Evolutionary conservation across 257 asterid genomes (phyloP).

Genomic region (Jaltomata sinuosa): DNA sequence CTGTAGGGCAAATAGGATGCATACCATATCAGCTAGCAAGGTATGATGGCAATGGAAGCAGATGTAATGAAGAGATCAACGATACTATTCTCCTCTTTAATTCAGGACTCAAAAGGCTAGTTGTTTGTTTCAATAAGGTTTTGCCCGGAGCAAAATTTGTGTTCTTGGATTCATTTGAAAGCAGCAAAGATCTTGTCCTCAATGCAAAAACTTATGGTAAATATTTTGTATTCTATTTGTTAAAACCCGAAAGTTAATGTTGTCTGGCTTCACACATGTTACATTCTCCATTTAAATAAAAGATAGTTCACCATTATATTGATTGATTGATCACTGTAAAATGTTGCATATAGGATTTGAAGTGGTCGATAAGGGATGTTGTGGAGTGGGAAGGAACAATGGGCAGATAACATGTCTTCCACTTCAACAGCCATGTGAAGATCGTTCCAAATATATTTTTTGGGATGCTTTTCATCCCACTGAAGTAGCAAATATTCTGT

Average conservation of each 20-base stretch:
- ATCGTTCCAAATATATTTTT: conserved; percentile 50
- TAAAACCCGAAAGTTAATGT: too few relatives aligned
- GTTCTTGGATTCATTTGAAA: conserved; percentile 54
- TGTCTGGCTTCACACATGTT: too few relatives aligned
- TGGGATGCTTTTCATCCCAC: conserved; percentile 98
- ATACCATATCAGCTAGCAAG: conserved; percentile 80
- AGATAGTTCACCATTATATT: too few relatives aligned
- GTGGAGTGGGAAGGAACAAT: conserved; percentile 86
- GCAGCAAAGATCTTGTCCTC: conserved; percentile 49
- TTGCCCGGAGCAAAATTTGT: conserved; percentile 68
- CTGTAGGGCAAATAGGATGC: conserved; percentile 77
- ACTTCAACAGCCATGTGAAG: conserved; percentile 54
- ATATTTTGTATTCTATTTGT: background rate
- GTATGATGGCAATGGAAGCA: conserved; percentile 52
- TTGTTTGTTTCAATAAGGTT: conserved; percentile 48
- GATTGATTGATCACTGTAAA: background rate
- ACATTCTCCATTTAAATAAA: too few relatives aligned
- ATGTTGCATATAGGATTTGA: conserved; percentile 47
- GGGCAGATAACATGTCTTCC: conserved; percentile 92
- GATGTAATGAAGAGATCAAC: conserved; percentile 85
- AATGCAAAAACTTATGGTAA: conserved; percentile 70
- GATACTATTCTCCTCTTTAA: conserved; percentile 61
- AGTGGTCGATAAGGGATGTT: conserved; percentile 74
- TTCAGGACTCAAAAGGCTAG: conserved; percentile 50
- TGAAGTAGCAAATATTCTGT: conserved; percentile 66